Evolutionary conservation across 108 stramenopile species (phyloP), one percentile per base, ranked within the genome.

Genomic region (Stephanodiscus minutulus): DNA sequence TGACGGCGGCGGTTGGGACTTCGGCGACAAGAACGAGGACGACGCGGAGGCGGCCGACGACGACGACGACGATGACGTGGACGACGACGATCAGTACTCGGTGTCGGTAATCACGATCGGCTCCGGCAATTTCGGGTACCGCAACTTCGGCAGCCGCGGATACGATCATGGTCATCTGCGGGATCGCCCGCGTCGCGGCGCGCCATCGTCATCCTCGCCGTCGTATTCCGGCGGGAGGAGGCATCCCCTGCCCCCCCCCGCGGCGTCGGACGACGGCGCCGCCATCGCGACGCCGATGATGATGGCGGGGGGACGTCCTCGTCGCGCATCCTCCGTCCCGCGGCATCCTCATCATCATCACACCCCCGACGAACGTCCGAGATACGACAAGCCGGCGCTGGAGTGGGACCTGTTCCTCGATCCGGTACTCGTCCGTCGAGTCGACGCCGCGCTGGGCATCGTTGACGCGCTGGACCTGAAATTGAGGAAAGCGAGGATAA

Each of bases 371-470:
- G 31, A 33, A 33, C 35, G 53, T 5, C 70, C 60, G 6, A 43
- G 33, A 0, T 60, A 64, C 39, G 63, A 44, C 61, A 72, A 72
- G 39, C 72, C 72, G 13, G 72, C 72, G 36, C 46, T 73, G 35
- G 72, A 73, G 36, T 84, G 83, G 85, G 83, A 86, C 55, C 78
- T 86, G 5, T 86, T 86, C 44, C 70, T 86, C 15, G 86, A 86
- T 75, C 86, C 86, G 13, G 68, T 33, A 1, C 28, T 86, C 11
- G 82, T 77, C 2, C 61, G 70, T 2, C 53, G 58, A 18, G 75
- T 86, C 22, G 75, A 83, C 33, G 9, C 28, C 1, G 74, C 82
- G 13, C 43, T 86, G 37, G 36, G 27, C 0, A 62, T 61, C 0
- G 68, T 61, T 9, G 67, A 77, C 53, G 35, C 27, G 21, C 18